Evolutionary conservation across 1,284 basidiomycete species (phyloP).

Genomic region (Sanghuangporus sanghuang): DNA sequence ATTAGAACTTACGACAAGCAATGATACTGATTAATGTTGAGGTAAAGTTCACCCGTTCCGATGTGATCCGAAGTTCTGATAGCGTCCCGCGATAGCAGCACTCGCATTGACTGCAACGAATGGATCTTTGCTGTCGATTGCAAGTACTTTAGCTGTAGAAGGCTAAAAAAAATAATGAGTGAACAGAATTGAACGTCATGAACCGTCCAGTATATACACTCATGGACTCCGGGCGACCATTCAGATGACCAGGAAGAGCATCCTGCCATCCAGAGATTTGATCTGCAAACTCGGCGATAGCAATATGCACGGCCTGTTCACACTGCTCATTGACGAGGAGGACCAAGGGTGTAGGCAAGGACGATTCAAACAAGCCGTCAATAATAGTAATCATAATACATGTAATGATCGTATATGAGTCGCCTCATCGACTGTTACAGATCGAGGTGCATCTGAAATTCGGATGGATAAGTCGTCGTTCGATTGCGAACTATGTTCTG

Average conservation of each 20-base stretch:
- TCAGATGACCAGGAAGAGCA: constrained; percentile 40
- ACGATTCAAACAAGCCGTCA: neutral
- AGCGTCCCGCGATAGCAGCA: neutral
- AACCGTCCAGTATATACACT: neutral
- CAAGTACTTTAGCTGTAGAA: neutral
- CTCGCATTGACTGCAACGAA: neutral
- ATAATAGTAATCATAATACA: neutral
- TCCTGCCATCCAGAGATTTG: constrained; percentile 51
- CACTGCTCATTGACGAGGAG: constrained; percentile 42
- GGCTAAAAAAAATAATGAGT: neutral
- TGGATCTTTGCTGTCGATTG: neutral
- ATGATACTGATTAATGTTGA: too few relatives aligned
- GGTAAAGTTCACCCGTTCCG: neutral
- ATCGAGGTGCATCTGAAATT: neutral
- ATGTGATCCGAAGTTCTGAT: neutral
- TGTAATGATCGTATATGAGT: neutral
- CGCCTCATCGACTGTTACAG: neutral
- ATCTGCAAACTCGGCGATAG: constrained; percentile 47
- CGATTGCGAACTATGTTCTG: neutral
- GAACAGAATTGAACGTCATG: neutral
- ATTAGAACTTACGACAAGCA: too few relatives aligned
- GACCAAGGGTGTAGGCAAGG: constrained; percentile 43
- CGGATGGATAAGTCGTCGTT: neutral
- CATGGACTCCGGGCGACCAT: constrained; percentile 33
- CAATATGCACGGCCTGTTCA: constrained; percentile 45